A percentile compares a stretch with the other conserved stretches of the same genome.
Conservation (phyloP, 2,329 filamentous ascomycete genomes). For the Aspergillus oerlinghausenensis region DNA sequence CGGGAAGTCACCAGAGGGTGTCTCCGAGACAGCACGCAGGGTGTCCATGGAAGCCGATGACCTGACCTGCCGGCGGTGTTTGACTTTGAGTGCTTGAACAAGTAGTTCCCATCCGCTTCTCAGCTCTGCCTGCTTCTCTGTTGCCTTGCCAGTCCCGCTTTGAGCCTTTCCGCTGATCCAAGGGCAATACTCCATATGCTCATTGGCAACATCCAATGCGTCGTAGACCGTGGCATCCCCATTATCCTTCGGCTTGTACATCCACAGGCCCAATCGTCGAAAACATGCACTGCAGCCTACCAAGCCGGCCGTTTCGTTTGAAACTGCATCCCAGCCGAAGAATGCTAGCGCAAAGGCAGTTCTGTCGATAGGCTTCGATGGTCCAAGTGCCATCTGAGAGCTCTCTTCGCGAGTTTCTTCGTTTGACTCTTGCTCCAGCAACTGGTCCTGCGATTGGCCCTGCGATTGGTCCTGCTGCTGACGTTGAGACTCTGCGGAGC, state of each 20-base stretch:
- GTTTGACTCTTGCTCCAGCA: not conserved
- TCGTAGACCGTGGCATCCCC: constrained; percentile 32
- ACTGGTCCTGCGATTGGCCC: no score
- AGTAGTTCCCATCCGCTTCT: constrained; percentile 46
- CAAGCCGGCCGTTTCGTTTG: constrained; percentile 51
- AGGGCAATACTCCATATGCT: constrained; percentile 80
- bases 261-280: constrained; percentile 84
- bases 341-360: constrained; percentile 65
- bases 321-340: constrained; percentile 66
- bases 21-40: constrained; percentile 24
- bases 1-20: constrained; percentile 15
- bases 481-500: constrained; percentile 16
- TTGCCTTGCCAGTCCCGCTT: constrained; percentile 38
- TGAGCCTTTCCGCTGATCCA: constrained; percentile 67
- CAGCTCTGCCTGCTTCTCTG: constrained; percentile 28
- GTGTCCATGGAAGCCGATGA: constrained; percentile 22
- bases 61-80: constrained; percentile 29
- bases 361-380: constrained; percentile 45
- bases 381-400: constrained; percentile 5
- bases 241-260: constrained; percentile 75
- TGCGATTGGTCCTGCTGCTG: not conserved
- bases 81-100: constrained; percentile 39
- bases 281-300: constrained; percentile 82
- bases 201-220: constrained; percentile 62
- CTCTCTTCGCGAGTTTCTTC: constrained; percentile 4